Base-by-base conservation (phyloP, 1,284 basidiomycete genomes). In the Coniferiporia sulphurascens region DNA sequence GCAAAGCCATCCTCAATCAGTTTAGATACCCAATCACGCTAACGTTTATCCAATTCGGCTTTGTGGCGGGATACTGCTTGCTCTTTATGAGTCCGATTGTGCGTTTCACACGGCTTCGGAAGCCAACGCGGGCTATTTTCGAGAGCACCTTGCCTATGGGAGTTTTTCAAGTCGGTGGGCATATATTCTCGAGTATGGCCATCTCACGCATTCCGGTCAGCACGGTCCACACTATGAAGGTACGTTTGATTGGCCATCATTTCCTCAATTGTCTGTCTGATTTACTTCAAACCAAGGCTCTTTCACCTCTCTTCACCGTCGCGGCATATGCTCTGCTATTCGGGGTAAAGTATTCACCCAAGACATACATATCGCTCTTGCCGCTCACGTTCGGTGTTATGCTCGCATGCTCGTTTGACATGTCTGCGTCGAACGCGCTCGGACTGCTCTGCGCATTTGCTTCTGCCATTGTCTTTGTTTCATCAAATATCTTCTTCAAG, bases 201-300 rank as follows among this genome's bases (percentile, higher is more conserved):
- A 98, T 99, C 63, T 93, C 93, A 44, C 81, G 94, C 58, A 97
- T 98, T 62, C 94, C 92, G 4, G 96, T 99, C 59, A 95, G 92
- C 76, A 99, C 97, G 0, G 95, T 98, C 22, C 97, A 99, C 71
- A 99, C 96, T 36, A 98, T 98, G 75, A 98, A 98, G 86, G 95
- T 95, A 67, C 69, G 83, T 70, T 44, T 44, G 22, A 63, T 19
- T 15, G 59, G 9, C 9, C 15, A 55, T 54, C 4, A 38, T 43
- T 34, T 38, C 27, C 48, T 55, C 19, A 48, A 44, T 10, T 22
- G 44, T 62, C 32, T 35, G 45, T 43, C 43, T 52, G 2, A 49
- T 15, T 53, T 50, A 34, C 38, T 32, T 52, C 44, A 38, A 50
- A 63, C 50, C 36, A 70, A 98, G 94, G 96, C 97, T 0, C 77